Conservation (phyloP, 176 grass and related monocot genomes). For the Lolium multiflorum region DNA sequence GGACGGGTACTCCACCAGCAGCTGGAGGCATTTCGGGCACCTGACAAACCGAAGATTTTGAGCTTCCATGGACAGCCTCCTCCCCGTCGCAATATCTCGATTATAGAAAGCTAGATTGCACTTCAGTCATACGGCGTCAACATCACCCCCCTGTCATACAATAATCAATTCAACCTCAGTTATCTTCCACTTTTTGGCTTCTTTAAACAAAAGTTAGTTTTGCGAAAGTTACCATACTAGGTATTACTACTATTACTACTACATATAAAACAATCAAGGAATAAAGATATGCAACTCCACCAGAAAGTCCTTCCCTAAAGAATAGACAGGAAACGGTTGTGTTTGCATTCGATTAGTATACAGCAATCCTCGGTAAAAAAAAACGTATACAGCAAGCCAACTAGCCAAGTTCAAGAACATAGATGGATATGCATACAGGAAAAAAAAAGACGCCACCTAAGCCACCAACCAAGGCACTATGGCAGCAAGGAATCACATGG, state of each 20-base stretch:
- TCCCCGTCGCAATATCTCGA: neutral
- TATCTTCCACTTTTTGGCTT: neutral
- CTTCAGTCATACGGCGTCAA: neutral
- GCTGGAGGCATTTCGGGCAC: conserved; percentile 81
- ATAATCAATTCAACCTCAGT: conserved; percentile 24
- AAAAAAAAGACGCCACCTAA: neutral
- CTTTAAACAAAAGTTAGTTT: neutral
- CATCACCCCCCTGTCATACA: conserved; percentile 1
- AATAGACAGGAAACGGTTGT: neutral
- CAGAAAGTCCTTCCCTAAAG: neutral
- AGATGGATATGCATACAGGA: neutral
- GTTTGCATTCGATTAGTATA: neutral
- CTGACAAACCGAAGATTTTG: conserved; percentile 78
- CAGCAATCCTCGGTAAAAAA: neutral
- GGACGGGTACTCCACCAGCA: conserved; percentile 79
- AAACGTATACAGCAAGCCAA: too few species aligned
- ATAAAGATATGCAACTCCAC: neutral
- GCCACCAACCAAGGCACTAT: conserved; percentile 14
- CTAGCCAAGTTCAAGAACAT: neutral
- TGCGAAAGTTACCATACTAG: neutral
- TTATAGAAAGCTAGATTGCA: conserved; percentile 14
- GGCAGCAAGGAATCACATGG: conserved; percentile 10
- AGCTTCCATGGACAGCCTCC: conserved; percentile 45
- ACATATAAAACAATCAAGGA: neutral
- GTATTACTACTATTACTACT: neutral